phyloP scores from a whole-genome alignment of 2,329 filamentous ascomycete species.

The Pezicula neosporulosa region DNA sequence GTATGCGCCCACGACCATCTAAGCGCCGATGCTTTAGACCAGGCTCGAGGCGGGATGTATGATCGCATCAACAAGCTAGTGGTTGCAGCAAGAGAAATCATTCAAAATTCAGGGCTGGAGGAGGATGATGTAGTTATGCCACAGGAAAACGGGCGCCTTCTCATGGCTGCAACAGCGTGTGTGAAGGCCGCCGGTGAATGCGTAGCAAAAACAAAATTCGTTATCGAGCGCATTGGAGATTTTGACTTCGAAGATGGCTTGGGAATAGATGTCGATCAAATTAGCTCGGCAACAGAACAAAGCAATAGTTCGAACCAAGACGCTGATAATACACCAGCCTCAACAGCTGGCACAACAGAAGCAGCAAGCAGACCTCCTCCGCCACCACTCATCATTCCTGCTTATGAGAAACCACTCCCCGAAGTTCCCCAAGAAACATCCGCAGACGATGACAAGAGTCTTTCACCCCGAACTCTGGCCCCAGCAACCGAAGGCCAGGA shows the following conservation, averaged over 20 bases:
- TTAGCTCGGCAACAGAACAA: constrained; percentile 15
- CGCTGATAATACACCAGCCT: constrained; percentile 27
- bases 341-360: constrained; percentile 17
- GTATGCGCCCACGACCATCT: constrained; percentile 75
- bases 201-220: constrained; percentile 77
- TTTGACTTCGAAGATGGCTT: constrained; percentile 71
- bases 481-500: constrained; percentile 28
- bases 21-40: constrained; percentile 61
- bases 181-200: constrained; percentile 90
- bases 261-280: constrained; percentile 48
- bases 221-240: constrained; percentile 86
- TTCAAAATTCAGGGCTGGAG: constrained; percentile 64
- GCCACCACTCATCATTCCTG: constrained; percentile 41
- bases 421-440: constrained; percentile 50
- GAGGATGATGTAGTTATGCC: constrained; percentile 75
- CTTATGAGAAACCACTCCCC: constrained; percentile 65
- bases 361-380: constrained; percentile 37
- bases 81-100: constrained; percentile 74
- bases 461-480: constrained; percentile 9
- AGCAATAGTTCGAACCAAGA: neutral
- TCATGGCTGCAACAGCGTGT: constrained; percentile 78
- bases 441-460: constrained; percentile 7
- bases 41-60: constrained; percentile 74
- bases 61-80: constrained; percentile 77
- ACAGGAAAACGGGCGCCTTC: constrained; percentile 71